A percentile compares a stretch with the other conserved stretches of the same genome.
Evolutionary conservation across 345 rosid species (phyloP).

Genomic region (Populus pruinosa): DNA sequence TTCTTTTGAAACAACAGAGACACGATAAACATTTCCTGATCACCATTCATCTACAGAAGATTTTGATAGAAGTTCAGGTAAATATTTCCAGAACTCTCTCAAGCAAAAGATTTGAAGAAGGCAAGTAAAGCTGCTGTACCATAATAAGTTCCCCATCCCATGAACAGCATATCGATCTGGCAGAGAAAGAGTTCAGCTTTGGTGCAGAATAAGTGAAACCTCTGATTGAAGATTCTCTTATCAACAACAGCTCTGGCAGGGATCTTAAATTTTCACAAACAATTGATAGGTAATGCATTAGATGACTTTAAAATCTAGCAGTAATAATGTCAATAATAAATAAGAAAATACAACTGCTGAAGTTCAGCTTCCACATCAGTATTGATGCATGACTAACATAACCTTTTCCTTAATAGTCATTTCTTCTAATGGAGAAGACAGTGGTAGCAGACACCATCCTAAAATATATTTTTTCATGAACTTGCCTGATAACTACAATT

Average conservation of each 20-base stretch:
- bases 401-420: too few relatives aligned
- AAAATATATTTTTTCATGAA: background rate
- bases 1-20: conserved; percentile 59
- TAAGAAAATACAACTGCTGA: background rate
- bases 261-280: conserved; percentile 38
- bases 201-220: conserved; percentile 54
- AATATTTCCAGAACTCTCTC: conserved; percentile 3
- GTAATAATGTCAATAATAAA: background rate
- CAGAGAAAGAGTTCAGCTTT: conserved; percentile 43
- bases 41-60: conserved; percentile 61
- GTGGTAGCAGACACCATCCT: too few relatives aligned
- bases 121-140: conserved; percentile 31
- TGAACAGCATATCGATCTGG: conserved; percentile 56
- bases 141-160: conserved; percentile 68
- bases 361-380: background rate
- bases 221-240: conserved; percentile 63
- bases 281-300: conserved; percentile 3
- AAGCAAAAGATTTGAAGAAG: conserved; percentile 4
- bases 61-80: background rate
- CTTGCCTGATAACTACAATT: background rate
- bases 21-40: conserved; percentile 59
- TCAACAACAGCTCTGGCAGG: conserved; percentile 65
- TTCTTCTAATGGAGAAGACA: too few relatives aligned
- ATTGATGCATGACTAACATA: too few relatives aligned
- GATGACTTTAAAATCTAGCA: background rate